A percentile compares a stretch with the other conserved stretches of the same genome.
Evolutionary conservation across 495 filamentous ascomycete species (phyloP).

Genomic region (Aspergillus hancockii): DNA sequence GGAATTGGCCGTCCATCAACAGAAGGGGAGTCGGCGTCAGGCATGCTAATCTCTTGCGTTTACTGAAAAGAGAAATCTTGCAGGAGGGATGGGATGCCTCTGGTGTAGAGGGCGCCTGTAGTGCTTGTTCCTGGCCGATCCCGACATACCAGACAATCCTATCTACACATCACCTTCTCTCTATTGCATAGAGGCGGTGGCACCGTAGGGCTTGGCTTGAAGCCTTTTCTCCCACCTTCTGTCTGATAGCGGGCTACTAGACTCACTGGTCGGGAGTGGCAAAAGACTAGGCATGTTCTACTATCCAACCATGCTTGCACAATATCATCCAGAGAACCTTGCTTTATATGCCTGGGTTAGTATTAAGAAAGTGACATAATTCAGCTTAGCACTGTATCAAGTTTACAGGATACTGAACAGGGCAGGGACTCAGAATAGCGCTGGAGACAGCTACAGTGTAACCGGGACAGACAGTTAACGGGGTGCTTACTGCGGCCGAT

Average conservation of each 20-base stretch:
- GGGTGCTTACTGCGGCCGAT: constrained; percentile 19
- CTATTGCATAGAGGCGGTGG: constrained; percentile 7
- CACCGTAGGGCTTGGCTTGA: constrained; percentile 21
- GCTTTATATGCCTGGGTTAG: constrained; percentile 25
- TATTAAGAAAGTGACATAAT: constrained; percentile 35
- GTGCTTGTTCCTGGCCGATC: constrained; percentile 28
- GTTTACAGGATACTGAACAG: constrained; percentile 18
- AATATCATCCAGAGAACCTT: constrained; percentile 15
- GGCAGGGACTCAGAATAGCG: neutral
- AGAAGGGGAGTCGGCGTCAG: constrained; percentile 20
- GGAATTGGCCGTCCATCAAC: constrained; percentile 23
- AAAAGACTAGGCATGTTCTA: constrained; percentile 30
- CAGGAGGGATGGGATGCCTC: constrained; percentile 35
- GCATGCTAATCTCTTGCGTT: neutral
- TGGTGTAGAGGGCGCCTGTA: constrained; percentile 9
- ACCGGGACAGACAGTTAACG: neutral
- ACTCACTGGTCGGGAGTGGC: constrained; percentile 28
- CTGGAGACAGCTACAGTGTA: neutral
- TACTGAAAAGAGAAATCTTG: constrained; percentile 7
- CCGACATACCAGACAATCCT: constrained; percentile 37
- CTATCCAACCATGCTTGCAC: constrained; percentile 31
- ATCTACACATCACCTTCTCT: constrained; percentile 31
- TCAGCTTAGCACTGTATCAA: constrained; percentile 29
- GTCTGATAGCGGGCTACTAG: constrained; percentile 20
- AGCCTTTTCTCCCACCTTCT: constrained; percentile 14